Conservation (phyloP, 352 stramenopile species). For the Pythium brassicae region DNA sequence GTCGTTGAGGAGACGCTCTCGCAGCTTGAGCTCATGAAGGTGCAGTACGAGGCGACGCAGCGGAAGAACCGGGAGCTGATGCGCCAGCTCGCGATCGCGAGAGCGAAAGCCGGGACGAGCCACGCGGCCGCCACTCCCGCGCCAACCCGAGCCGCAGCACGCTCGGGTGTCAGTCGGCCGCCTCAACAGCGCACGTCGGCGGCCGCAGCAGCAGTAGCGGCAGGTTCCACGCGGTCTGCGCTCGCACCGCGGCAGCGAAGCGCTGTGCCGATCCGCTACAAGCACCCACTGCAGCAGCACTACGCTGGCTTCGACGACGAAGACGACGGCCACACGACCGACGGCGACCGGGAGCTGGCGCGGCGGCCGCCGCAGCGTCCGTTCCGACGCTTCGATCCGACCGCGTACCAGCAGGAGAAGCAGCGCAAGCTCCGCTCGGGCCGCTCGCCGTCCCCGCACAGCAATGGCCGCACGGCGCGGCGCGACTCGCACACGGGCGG, state of each 20-base stretch:
- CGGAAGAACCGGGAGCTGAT: conserved; percentile 76
- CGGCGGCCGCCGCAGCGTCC: conserved; percentile 8
- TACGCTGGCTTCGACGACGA: conserved; percentile 34
- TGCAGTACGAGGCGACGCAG: conserved; percentile 54
- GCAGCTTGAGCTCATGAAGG: conserved; percentile 57
- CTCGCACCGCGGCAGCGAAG: conserved; percentile 1
- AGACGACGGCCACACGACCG: conserved; percentile 3
- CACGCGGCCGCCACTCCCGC: not conserved
- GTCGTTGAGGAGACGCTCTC: conserved; percentile 49
- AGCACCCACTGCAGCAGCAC: conserved; percentile 16
- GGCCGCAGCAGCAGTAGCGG: not conserved
- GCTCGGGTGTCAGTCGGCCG: not conserved
- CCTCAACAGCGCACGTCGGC: not conserved
- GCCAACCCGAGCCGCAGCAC: not conserved
- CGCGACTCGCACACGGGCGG: conserved; percentile 16
- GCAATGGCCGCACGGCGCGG: not conserved
- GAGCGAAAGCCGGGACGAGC: conserved; percentile 26
- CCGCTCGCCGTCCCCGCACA: conserved; percentile 29
- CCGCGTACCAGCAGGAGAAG: conserved; percentile 75
- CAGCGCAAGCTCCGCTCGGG: conserved; percentile 45
- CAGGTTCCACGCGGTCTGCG: not conserved
- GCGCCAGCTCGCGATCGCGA: conserved; percentile 61
- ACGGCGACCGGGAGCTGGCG: not conserved
- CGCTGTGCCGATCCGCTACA: conserved; percentile 19
- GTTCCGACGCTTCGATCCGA: conserved; percentile 77